Percentiles rank a stretch among this genome's conserved stretches.
Evolutionary conservation across 495 filamentous ascomycete species (phyloP).

Genomic region (Haplographium delicatum): DNA sequence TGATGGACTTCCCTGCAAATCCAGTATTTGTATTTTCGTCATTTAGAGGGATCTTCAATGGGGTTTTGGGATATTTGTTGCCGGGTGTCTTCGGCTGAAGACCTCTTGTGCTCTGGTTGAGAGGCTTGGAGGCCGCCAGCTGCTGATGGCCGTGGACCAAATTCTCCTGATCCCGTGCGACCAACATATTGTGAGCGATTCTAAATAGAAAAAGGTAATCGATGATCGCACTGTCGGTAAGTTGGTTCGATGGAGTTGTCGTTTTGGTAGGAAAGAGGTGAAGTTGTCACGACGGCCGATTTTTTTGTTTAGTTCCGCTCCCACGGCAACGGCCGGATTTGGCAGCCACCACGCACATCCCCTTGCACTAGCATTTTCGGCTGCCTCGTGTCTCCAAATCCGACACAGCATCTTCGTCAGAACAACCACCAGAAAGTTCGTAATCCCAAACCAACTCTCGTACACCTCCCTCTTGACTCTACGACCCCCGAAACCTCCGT

Average conservation of each 20-base stretch:
- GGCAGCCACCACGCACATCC: neutral
- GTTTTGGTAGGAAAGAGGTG: neutral
- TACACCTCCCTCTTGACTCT: neutral
- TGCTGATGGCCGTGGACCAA: slow-evolving; percentile 67
- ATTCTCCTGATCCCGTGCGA: slow-evolving; percentile 88
- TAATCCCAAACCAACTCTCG: neutral
- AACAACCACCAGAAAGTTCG: neutral
- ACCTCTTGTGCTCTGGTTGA: slow-evolving; percentile 60
- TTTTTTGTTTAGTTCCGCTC: slow-evolving; percentile 2
- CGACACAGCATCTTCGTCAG: slow-evolving; percentile 1
- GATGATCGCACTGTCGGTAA: too few relatives aligned
- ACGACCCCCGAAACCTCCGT: neutral
- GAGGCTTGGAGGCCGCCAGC: slow-evolving; percentile 70
- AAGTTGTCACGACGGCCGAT: neutral
- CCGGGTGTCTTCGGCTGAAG: slow-evolving; percentile 73
- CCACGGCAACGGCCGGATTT: slow-evolving; percentile 3
- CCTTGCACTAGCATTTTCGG: neutral
- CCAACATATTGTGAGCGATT: slow-evolving; percentile 67
- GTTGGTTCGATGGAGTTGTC: neutral
- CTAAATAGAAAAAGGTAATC: slow-evolving; percentile 12
- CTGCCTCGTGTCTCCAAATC: slow-evolving; percentile 9
- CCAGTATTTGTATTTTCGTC: slow-evolving; percentile 75
- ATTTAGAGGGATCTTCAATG: slow-evolving; percentile 75
- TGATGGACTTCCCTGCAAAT: slow-evolving; percentile 58
- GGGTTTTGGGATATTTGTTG: slow-evolving; percentile 72